Evolutionary conservation across 2,329 filamentous ascomycete species (phyloP), one percentile per base, ranked within the genome.

Genomic region (Fusarium sp.): DNA sequence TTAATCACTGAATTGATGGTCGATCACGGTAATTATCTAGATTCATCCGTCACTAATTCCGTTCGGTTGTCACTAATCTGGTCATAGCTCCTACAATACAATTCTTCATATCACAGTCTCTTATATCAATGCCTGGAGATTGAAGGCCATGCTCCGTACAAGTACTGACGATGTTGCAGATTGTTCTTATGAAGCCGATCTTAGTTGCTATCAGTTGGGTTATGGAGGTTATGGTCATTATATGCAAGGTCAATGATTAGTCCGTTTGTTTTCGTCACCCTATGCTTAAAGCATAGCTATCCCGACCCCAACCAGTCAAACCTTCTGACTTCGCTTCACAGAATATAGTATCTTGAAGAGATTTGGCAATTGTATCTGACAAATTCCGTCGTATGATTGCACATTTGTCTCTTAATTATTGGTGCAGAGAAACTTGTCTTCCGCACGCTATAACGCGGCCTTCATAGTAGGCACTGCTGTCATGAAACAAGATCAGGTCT

Each of bases 401-500:
- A 27, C 13, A 14, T 27, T 52, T n/a, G 25, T 29, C 8, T 53
- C 32, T 60, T 27, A 24, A 53, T 30, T 32, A 29, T 34, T 4
- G 42, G 25, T 16, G 47, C 51, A 37, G 44, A 47, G 63, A 54
- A 61, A 34, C 47, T 25, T 40, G 14, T 57, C 40, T 30, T 62
- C 67, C 48, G 10, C 24, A 53, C 13, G 7, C 32, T 42, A 22
- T 29, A 18, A 40, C 18, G 14, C 24, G 24, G 34, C 34, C n/a
- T 44, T 49, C 44, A 37, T 45, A 18, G n/a, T 30, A 41, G 52
- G 49, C 44, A 58, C 25, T 34, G 29, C 22, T 61, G 42, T 41
- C 37, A 45, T 41, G 62, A 62, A 70, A 49, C 37, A 65, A 69
- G 37, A 61, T 45, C 45, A 57, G 25, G 46, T 45, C 47, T 45